phyloP scores from a whole-genome alignment of 176 grass and related monocot genomes.

The Cymbopogon citratus region DNA sequence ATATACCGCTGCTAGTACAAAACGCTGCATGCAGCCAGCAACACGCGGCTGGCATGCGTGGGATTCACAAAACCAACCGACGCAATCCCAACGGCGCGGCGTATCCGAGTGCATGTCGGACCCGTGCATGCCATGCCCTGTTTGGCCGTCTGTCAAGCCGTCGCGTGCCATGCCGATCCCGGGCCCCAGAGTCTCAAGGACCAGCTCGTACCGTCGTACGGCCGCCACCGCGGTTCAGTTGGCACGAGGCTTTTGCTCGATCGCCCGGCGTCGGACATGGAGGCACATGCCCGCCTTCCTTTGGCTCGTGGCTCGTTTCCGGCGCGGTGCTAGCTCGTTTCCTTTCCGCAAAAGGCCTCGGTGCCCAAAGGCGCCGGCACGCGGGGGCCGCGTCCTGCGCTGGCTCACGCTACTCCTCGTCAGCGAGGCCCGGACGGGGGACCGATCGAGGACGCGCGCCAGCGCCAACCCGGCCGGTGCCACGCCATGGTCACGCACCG shows the following conservation, averaged over 20 bases:
- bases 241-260: not conserved
- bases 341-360: no score
- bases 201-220: not conserved
- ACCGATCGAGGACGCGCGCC: not conserved
- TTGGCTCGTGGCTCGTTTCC: not conserved
- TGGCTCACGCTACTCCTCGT: conserved; percentile 1
- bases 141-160: no score
- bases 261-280: not conserved
- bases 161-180: not conserved
- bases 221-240: not conserved
- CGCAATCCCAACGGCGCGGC: not conserved
- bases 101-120: not conserved
- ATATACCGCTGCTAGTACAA: not conserved
- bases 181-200: not conserved
- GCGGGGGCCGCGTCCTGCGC: conserved; percentile 1
- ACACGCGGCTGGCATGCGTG: no score
- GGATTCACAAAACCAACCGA: not conserved
- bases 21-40: not conserved
- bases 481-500: not conserved
- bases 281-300: not conserved
- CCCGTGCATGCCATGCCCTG: not conserved
- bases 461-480: not conserved
- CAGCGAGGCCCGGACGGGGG: not conserved
- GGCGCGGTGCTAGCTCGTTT: not conserved
- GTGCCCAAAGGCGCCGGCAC: not conserved